Evolutionary conservation across 352 stramenopile genomes (phyloP), one percentile per base, ranked within the genome.

Genomic region (Thalassiosira hispida): DNA sequence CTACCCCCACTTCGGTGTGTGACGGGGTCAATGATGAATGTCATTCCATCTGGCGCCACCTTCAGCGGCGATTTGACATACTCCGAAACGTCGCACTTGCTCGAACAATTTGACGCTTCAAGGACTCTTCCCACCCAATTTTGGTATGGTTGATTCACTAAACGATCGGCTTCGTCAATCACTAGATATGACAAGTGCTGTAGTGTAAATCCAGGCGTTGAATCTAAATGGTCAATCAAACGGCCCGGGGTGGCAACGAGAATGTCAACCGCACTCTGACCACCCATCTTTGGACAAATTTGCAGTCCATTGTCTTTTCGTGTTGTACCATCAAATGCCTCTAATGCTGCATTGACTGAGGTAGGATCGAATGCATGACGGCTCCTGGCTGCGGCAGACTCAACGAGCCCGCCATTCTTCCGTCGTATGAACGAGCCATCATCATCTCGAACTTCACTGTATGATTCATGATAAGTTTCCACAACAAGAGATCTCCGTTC

Each of bases 131-230:
- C 77, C 52, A 99, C 97, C 96, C 96, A 99, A 87, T 98, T 96
- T 77, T 99, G 96, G 85, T 99, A 99, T 59, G 92, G 95, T 88
- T 99, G 96, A 76, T 96, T 98, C 60, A 99, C 78, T 56, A 99
- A 88, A 18, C 96, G 89, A 85, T 99, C 97, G 0, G 96, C 97
- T 88, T 99, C 97, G 72, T 99, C 97, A 29, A 99, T 93, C 1
- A 99, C 95, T 46, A 99, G 90, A 77, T 98, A 98, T 80, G 96
- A 89, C 56, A 99, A 84, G 81, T 99, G 96, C 75, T 98, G 95
- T 66, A 99, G 84, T 56, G 96, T 98, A 73, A 99, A 99, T 38
- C 96, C 97, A n/a, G 93, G 95, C 18, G 97, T 99, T 73, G 97
- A 93, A 76, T 98, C 94, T 27, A 99, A 79, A 85, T 99, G 97